phyloP scores from a whole-genome alignment of 2,329 filamentous ascomycete species.

The Fusarium sp. region DNA sequence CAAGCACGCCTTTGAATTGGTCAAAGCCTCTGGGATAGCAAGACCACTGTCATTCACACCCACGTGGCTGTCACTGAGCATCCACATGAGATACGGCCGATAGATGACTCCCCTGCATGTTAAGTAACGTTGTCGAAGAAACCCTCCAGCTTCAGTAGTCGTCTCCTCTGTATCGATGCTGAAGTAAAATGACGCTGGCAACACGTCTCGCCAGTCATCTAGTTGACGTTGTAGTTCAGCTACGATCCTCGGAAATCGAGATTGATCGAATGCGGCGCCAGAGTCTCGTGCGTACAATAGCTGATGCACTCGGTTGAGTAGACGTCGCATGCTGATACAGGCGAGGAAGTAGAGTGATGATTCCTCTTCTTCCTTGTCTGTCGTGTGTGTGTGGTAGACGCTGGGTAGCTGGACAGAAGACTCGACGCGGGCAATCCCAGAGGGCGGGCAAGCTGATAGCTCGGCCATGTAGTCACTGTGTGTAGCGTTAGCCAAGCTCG shows the following conservation, averaged over 20 bases:
- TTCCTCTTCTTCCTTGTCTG: slow-evolving; percentile 52
- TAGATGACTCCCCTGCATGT: slow-evolving; percentile 62
- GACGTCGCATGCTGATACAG: slow-evolving; percentile 59
- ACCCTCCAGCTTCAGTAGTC: slow-evolving; percentile 55
- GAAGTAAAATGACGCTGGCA: slow-evolving; percentile 55
- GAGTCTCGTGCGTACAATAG: slow-evolving; percentile 57
- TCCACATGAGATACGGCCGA: slow-evolving; percentile 59
- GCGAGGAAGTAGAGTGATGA: slow-evolving; percentile 62
- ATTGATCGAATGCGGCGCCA: slow-evolving; percentile 54
- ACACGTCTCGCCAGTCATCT: slow-evolving; percentile 57
- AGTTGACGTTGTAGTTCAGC: slow-evolving; percentile 58
- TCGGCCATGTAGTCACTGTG: slow-evolving; percentile 61
- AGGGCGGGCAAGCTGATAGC: slow-evolving; percentile 58
- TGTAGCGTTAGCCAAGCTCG: neutral
- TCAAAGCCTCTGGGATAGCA: slow-evolving; percentile 48
- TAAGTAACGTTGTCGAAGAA: slow-evolving; percentile 59
- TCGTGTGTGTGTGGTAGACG: slow-evolving; percentile 55
- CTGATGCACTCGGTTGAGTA: slow-evolving; percentile 59
- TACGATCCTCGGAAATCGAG: slow-evolving; percentile 57
- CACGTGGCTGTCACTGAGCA: slow-evolving; percentile 51
- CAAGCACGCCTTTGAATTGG: slow-evolving; percentile 55
- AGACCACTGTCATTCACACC: slow-evolving; percentile 38
- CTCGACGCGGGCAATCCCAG: slow-evolving; percentile 60
- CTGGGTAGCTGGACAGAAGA: slow-evolving; percentile 59
- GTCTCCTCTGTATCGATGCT: slow-evolving; percentile 45